Conservation (phyloP, 345 rosid species). For the Syzygium jambos region DNA sequence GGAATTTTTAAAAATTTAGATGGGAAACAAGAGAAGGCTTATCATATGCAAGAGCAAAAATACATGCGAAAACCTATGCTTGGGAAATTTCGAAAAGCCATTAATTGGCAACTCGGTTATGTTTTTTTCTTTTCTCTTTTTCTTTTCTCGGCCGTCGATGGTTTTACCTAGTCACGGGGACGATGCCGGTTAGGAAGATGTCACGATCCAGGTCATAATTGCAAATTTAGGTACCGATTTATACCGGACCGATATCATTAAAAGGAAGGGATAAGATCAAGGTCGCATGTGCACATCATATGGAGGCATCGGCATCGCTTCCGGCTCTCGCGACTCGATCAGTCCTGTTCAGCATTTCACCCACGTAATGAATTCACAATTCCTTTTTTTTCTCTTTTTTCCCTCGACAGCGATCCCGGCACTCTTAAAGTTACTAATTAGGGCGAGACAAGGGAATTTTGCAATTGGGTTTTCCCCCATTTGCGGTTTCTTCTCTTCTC, state of each 20-base stretch:
- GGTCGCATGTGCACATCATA: neutral
- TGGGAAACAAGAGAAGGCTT: neutral
- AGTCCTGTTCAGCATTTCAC: neutral
- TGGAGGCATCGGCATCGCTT: rapidly evolving
- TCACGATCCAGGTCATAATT: neutral
- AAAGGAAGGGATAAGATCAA: neutral
- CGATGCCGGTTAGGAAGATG: rapidly evolving
- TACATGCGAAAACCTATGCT: neutral
- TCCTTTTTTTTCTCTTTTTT: neutral
- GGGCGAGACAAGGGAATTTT: neutral
- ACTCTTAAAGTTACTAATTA: neutral
- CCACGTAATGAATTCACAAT: neutral
- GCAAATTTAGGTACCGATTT: neutral
- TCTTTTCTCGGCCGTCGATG: too few relatives aligned
- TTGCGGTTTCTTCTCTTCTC: neutral
- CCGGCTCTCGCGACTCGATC: neutral
- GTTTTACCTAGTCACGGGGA: neutral
- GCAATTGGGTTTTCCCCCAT: neutral
- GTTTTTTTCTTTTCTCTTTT: neutral
- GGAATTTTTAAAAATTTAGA: neutral
- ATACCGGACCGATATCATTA: neutral
- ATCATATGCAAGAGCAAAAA: neutral
- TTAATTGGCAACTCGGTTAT: neutral
- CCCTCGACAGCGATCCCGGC: neutral
- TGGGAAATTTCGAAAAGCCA: neutral